Conservation (phyloP, 345 rosid species). For the Lumnitzera racemosa region DNA sequence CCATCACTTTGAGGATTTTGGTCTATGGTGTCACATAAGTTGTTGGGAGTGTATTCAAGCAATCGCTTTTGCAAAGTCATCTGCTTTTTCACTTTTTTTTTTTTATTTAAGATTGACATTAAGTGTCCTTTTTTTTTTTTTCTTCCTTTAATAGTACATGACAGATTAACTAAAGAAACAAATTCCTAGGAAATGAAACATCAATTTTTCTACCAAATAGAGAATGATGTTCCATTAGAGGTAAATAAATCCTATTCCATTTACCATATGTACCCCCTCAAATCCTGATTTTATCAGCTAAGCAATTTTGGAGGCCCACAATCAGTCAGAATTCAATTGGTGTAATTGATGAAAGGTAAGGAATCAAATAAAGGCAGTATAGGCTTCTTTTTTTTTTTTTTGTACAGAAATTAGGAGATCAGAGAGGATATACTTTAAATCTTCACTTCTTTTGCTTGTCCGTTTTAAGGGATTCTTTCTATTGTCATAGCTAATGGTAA, state of each 20-base stretch:
- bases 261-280: neutral
- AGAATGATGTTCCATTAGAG: too few species aligned
- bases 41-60: conserved; percentile 36
- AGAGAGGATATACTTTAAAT: conserved; percentile 2
- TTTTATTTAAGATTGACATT: conserved; percentile 4
- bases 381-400: conserved; percentile 11
- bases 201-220: too few species aligned
- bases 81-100: conserved; percentile 26
- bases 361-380: conserved; percentile 30
- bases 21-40: conserved; percentile 18
- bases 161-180: neutral
- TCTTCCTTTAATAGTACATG: conserved; percentile 10
- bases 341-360: conserved; percentile 19
- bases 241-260: neutral
- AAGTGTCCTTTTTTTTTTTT: conserved; percentile 11
- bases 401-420: conserved; percentile 5
- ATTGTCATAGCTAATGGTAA: neutral
- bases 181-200: neutral
- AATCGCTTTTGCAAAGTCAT: conserved; percentile 38
- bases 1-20: neutral
- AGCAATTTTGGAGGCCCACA: conserved; percentile 20
- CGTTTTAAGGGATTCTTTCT: neutral
- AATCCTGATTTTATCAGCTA: neutral
- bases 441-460: neutral
- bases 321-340: conserved; percentile 12